Evolutionary conservation across 768 basidiomycete species (phyloP).

Genomic region (Gymnopilus junonius): DNA sequence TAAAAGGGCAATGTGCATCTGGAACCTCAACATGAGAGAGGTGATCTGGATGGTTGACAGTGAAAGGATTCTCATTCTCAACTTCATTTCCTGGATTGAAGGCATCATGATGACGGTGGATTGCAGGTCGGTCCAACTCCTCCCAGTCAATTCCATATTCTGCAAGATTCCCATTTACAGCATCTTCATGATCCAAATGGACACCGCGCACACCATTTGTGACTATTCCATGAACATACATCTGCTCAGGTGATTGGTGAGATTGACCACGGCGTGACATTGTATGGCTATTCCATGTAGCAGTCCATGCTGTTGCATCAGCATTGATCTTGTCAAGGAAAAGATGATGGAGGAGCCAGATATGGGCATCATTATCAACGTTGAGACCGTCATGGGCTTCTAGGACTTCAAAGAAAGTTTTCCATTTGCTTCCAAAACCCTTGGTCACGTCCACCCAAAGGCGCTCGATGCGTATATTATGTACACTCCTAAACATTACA

Average conservation of each 20-base stretch:
- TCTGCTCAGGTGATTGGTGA: constrained; percentile 1
- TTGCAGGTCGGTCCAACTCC: not conserved
- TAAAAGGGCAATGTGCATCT: constrained; percentile 4
- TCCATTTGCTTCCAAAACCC: constrained; percentile 37
- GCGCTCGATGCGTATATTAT: constrained; percentile 35
- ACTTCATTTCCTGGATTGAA: not conserved
- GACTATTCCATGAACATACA: constrained; percentile 2
- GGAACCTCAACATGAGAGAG: constrained; percentile 7
- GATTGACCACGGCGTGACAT: not conserved
- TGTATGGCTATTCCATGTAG: constrained; percentile 31
- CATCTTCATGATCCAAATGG: constrained; percentile 2
- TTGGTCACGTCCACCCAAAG: constrained; percentile 40
- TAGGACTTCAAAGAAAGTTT: constrained; percentile 31
- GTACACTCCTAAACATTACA: constrained; percentile 23
- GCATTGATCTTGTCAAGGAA: constrained; percentile 33
- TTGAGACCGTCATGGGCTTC: constrained; percentile 32
- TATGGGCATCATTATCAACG: constrained; percentile 25
- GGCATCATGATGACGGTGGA: constrained; percentile 1
- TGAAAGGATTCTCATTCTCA: constrained; percentile 1
- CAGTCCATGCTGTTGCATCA: constrained; percentile 28
- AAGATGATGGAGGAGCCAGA: constrained; percentile 40
- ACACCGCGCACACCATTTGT: constrained; percentile 4
- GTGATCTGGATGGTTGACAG: constrained; percentile 2
- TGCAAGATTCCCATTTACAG: not conserved
- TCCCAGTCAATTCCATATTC: constrained; percentile 15